These are phyloP conservation scores for Trematosphaeria pertusa DNA, from an alignment of 2,329 filamentous ascomycete genomes.

Conservation along the genomic window DNA sequence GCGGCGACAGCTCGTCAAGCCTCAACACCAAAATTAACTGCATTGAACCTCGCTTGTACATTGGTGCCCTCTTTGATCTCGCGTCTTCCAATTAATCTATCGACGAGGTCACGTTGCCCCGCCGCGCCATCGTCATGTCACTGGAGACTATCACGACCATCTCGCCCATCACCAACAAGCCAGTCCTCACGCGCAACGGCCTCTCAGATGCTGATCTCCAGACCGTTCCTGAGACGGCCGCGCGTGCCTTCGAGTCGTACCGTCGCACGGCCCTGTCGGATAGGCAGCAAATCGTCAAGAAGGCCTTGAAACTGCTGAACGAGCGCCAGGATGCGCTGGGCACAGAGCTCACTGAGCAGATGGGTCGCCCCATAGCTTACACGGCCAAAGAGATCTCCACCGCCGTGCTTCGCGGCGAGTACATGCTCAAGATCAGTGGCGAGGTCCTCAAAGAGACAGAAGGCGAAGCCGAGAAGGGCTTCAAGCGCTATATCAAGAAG, in stretches of 20 bases:
- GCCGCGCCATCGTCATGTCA: slow-evolving; percentile 54
- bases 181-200: slow-evolving; percentile 80
- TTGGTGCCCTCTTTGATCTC: slow-evolving; percentile 20
- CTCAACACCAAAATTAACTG: slow-evolving; percentile 22
- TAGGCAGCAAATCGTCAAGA: slow-evolving; percentile 80
- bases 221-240: slow-evolving; percentile 73
- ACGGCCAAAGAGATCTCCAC: slow-evolving; percentile 84
- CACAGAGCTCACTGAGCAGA: slow-evolving; percentile 87
- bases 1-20: slow-evolving; percentile 7
- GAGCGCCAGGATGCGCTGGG: slow-evolving; percentile 81
- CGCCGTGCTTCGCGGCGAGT: slow-evolving; percentile 83
- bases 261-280: slow-evolving; percentile 76
- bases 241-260: slow-evolving; percentile 78
- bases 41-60: slow-evolving; percentile 9
- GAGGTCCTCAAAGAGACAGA: slow-evolving; percentile 80
- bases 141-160: slow-evolving; percentile 74
- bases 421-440: slow-evolving; percentile 82
- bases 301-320: slow-evolving; percentile 74
- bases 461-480: slow-evolving; percentile 84
- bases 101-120: slow-evolving; percentile 10
- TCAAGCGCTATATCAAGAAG: slow-evolving; percentile 89
- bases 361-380: slow-evolving; percentile 92
- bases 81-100: slow-evolving; percentile 25
- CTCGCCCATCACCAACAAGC: slow-evolving; percentile 87
- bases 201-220: slow-evolving; percentile 74